Evolutionary conservation across 164 flowering plant genomes (phyloP), one percentile per base, ranked within the genome.

Genomic region (Annona squamosa): DNA sequence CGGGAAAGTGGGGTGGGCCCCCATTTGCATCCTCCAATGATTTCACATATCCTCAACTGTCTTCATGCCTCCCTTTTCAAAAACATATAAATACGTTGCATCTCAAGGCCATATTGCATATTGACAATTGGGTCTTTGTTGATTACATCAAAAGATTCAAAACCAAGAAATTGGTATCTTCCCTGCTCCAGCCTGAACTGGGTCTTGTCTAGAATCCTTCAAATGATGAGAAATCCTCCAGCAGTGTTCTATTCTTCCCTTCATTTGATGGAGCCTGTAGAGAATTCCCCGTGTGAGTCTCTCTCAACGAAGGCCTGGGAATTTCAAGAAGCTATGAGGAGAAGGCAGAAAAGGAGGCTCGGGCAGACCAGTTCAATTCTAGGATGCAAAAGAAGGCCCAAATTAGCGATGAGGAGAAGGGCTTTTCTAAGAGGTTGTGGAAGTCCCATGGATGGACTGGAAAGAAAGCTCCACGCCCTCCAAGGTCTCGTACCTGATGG

Each of bases 401-500:
- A 19, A 42, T 6, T 48, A 4, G 4, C 13, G 57, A 37, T 45
- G 68, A 75, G 62, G 62, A 48, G 70, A 64, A 70, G 73, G 63
- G 77, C 56, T 3, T 16, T n/a, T 71, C 69, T 62, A 62, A 78
- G 62, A 72, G 72, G 81, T 61, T 72, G 74, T 45, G 17, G 82
- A 75, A 84, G 81, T 76, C 41, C 76, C 1, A 13, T 37, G 1
- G 74, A 47, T 45, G 76, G 79, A 69, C 64, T 88, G 47, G 80
- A 67, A 37, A 82, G 83, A 42, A 85, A 78, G 79, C 85, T 90
- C 2, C 82, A 74, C 67, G 82, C 84, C 41, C 77, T 94, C 71
- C 86, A 86, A 85, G 87, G 77, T 67, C 85, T 93, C 42, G 71
- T 93, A 26, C 97, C 97, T 7, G 84, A 76, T 73, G 84, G 82